Conservation (phyloP, 371 early-diverging fungal species). For the Smittium mucronatum region DNA sequence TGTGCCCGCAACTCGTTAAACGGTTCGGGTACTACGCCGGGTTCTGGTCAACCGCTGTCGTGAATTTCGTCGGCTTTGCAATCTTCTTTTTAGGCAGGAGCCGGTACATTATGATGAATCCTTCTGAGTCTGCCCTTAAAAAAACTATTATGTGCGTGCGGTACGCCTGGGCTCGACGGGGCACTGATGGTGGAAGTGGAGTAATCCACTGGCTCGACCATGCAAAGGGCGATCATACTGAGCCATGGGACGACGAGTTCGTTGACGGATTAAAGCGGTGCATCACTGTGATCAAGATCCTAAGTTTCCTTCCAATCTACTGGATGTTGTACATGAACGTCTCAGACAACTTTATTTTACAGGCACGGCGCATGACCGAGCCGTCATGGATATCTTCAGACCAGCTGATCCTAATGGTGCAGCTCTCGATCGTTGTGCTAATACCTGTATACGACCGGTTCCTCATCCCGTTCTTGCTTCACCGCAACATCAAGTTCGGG, state of each 20-base stretch:
- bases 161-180: slow-evolving; percentile 11
- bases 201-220: slow-evolving; percentile 38
- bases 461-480: slow-evolving; percentile 53
- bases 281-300: slow-evolving; percentile 52
- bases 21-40: neutral
- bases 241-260: slow-evolving; percentile 55
- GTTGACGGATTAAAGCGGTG: slow-evolving; percentile 54
- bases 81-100: slow-evolving; percentile 41
- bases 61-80: slow-evolving; percentile 28
- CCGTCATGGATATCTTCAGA: slow-evolving; percentile 44
- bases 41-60: neutral
- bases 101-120: slow-evolving; percentile 40
- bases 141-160: neutral
- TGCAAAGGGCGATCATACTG: slow-evolving; percentile 32
- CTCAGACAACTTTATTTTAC: slow-evolving; percentile 57
- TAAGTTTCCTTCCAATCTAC: slow-evolving; percentile 59
- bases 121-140: slow-evolving; percentile 31
- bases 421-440: slow-evolving; percentile 48
- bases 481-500: slow-evolving; percentile 43
- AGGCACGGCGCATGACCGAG: slow-evolving; percentile 52
- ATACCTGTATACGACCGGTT: slow-evolving; percentile 58
- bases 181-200: slow-evolving; percentile 21
- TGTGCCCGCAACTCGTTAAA: slow-evolving; percentile 19
- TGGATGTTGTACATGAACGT: slow-evolving; percentile 67
- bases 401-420: slow-evolving; percentile 44